These are phyloP conservation scores for Xylariaceae sp. DNA, from an alignment of 2,329 filamentous ascomycete genomes.

Conservation along the genomic window DNA sequence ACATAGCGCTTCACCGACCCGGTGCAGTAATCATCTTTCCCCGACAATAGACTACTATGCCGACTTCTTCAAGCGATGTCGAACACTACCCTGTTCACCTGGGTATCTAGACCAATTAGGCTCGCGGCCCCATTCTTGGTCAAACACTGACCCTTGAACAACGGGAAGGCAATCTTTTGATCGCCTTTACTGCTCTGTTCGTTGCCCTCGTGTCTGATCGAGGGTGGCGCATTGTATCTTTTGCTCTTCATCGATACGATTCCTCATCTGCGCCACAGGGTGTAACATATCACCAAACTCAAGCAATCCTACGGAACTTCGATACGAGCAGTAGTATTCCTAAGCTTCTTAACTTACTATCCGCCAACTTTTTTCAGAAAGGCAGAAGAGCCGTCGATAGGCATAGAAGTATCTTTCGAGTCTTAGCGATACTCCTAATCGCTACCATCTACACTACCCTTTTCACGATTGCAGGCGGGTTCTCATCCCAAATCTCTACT, in stretches of 20 bases:
- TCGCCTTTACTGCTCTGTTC: constrained; percentile 9
- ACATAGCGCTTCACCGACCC: no score
- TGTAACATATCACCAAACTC: constrained; percentile 5
- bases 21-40: no score
- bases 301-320: constrained; percentile 5
- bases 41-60: no score
- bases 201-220: constrained; percentile 3
- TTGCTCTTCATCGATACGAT: constrained; percentile 3
- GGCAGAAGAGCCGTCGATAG: no score
- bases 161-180: constrained; percentile 5
- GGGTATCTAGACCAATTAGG: constrained; percentile 9
- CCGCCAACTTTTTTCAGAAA: no score
- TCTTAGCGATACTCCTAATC: not conserved
- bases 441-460: not conserved
- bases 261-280: not conserved
- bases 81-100: constrained; percentile 8
- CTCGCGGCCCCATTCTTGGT: constrained; percentile 1
- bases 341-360: not conserved
- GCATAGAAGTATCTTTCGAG: not conserved
- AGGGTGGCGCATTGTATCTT: constrained; percentile 7
- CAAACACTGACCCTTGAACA: constrained; percentile 2
- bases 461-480: constrained; percentile 8
- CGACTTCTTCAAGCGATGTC: not conserved
- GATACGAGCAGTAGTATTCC: not conserved
- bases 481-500: constrained; percentile 10